Evolutionary conservation across 1,139 yeast genomes (phyloP), one percentile per base, ranked within the genome.

Genomic region (Magnusiomyces starmeri): DNA sequence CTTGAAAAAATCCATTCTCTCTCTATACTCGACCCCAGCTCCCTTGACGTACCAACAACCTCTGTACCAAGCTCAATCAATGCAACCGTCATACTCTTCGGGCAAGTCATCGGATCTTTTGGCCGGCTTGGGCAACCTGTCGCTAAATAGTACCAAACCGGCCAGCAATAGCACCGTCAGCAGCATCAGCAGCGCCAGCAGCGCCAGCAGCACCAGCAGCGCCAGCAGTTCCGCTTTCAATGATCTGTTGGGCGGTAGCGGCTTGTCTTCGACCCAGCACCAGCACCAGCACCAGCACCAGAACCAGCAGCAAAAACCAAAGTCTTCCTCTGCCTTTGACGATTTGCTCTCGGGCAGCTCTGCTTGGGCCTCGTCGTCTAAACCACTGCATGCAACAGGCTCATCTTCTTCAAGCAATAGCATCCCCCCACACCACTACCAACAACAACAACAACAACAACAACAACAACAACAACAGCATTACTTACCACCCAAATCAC

Each of bases 1-100:
- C 64, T 76, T 92, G 66, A 92, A 92, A 65, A 87, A 87, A 69
- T 86, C 96, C 1, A 92, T 92, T 57, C 72, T 92, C 56, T 88
- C 97, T 21, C 75, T 92, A 54, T 92, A 92, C 66, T 84, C 97
- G 1, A 77, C 86, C 2, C 87, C 92, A 26, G 52, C 70, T 10
- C 52, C 49, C 10, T 10, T 18, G 6, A 41, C n/a, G 18, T 48
- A 48, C 21, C 47, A 43, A 20, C 45, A 26, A 21, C 46, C 50
- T 22, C 25, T 34, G 20, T 27, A 29, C 2, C 54, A 44, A 26
- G 51, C 43, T 6, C 41, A 18, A 12, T n/a, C n/a, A n/a, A n/a
- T n/a, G n/a, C n/a, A n/a, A n/a, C n/a, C n/a, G n/a, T n/a, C n/a
- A n/a, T 18, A 32, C 6, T 10, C 37, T 10, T 32, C n/a, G 12